Conservation (phyloP, 306 rosid genomes). For the Quercus robur region DNA sequence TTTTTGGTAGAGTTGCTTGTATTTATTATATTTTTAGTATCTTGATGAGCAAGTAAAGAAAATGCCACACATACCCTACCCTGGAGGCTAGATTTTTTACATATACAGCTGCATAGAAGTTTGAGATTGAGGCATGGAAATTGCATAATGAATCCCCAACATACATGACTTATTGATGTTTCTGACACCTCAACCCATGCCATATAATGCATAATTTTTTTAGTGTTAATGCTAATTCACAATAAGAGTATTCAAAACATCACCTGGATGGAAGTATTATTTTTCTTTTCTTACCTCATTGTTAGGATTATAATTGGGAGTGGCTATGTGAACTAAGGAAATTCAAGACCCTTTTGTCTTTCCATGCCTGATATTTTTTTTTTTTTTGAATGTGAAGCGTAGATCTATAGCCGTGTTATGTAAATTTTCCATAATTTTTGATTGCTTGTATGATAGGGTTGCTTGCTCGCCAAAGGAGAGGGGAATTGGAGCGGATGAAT, state of each 20-base stretch:
- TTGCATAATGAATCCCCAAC: background rate
- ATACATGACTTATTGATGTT: background rate
- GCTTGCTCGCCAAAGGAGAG: constrained; percentile 92
- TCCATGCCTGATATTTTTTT: background rate
- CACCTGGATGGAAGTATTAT: background rate
- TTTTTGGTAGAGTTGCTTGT: background rate
- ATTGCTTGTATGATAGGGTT: constrained; percentile 48
- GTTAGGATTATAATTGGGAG: background rate
- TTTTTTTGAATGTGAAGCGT: background rate
- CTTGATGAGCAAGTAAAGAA: background rate
- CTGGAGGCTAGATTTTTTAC: background rate
- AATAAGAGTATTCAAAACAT: background rate
- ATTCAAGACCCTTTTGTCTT: background rate
- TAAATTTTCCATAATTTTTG: constrained; percentile 9
- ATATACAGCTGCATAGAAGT: background rate
- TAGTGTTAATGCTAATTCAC: background rate
- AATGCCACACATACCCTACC: background rate
- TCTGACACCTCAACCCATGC: background rate
- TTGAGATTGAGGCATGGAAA: background rate
- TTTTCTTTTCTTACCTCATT: background rate
- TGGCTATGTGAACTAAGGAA: background rate
- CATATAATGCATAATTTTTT: background rate
- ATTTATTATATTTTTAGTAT: too few species aligned
- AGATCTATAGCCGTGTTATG: constrained; percentile 1
- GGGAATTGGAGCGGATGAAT: constrained; percentile 68